These are phyloP conservation scores for Galeopsis tetrahit DNA, from an alignment of 257 asterid species.

Conservation along the genomic window DNA sequence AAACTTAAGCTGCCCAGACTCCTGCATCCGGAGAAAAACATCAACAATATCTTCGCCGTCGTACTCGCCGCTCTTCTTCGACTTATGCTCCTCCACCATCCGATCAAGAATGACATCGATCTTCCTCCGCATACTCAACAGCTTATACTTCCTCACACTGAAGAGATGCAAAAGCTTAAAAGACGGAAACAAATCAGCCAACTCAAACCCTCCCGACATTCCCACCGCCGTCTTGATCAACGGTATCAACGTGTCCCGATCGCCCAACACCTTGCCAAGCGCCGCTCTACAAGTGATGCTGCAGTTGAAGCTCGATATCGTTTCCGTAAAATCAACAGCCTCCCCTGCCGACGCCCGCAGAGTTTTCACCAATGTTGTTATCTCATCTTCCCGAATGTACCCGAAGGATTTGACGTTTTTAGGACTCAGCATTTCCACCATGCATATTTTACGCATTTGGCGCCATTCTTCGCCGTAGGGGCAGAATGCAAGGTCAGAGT, in stretches of 20 bases:
- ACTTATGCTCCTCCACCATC: conserved; percentile 14
- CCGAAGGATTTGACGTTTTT: conserved; percentile 26
- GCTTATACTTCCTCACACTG: conserved; percentile 1
- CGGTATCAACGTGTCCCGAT: not conserved
- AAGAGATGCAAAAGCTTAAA: not conserved
- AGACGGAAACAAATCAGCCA: conserved; percentile 33
- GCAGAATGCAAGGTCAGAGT: conserved; percentile 25
- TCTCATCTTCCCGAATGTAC: conserved; percentile 29
- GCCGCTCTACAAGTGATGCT: conserved; percentile 32
- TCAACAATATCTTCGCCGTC: conserved; percentile 36
- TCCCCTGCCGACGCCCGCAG: not conserved
- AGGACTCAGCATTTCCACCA: conserved; percentile 28
- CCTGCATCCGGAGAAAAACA: conserved; percentile 32
- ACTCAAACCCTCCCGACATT: conserved; percentile 22
- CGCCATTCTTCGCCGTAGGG: conserved; percentile 38
- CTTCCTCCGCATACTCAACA: conserved; percentile 18
- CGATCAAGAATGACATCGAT: not conserved
- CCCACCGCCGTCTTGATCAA: not conserved
- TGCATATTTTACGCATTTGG: conserved; percentile 41
- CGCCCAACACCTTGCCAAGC: conserved; percentile 29
- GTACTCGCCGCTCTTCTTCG: not conserved
- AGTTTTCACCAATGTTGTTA: not conserved
- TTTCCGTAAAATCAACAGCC: conserved; percentile 13
- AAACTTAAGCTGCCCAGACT: conserved; percentile 24
- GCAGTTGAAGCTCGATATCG: not conserved